phyloP scores from a whole-genome alignment of 441 rosid species.

The Populus tomentosa region DNA sequence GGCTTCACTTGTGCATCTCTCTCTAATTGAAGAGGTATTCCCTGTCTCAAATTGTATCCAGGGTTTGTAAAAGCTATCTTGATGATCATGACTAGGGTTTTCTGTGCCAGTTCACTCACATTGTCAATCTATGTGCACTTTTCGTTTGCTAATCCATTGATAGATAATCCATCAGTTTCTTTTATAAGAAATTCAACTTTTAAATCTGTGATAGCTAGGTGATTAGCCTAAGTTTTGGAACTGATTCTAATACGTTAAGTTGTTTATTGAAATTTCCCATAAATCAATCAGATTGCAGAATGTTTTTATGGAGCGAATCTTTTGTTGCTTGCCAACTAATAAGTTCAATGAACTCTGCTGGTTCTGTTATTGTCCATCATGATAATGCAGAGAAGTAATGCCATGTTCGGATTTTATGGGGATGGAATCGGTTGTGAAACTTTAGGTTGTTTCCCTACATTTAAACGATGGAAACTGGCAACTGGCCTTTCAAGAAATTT shows the following conservation, averaged over 20 bases:
- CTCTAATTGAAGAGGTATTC: constrained; percentile 38
- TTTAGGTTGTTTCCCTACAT: not conserved
- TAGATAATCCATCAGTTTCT: too few species aligned
- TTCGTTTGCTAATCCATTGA: too few species aligned
- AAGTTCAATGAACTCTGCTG: not conserved
- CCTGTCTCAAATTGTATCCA: constrained; percentile 3
- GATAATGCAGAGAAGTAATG: not conserved
- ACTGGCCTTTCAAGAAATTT: not conserved
- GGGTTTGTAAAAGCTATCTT: not conserved
- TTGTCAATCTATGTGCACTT: too few species aligned
- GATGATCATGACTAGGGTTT: not conserved
- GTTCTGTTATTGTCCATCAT: not conserved
- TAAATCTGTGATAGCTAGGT: too few species aligned
- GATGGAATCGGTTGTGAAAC: not conserved
- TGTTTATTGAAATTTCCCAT: not conserved
- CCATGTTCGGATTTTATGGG: not conserved
- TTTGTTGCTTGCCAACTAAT: not conserved
- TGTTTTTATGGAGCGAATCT: not conserved
- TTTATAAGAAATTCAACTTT: too few species aligned
- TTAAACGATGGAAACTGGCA: not conserved
- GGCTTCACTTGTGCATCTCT: constrained; percentile 56
- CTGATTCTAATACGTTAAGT: too few species aligned
- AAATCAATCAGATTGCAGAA: not conserved
- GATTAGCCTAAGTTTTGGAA: too few species aligned
- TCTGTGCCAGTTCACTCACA: not conserved